Evolutionary conservation across 202 grass and related monocot species (phyloP).

Genomic region (Cymbopogon flexuosus): DNA sequence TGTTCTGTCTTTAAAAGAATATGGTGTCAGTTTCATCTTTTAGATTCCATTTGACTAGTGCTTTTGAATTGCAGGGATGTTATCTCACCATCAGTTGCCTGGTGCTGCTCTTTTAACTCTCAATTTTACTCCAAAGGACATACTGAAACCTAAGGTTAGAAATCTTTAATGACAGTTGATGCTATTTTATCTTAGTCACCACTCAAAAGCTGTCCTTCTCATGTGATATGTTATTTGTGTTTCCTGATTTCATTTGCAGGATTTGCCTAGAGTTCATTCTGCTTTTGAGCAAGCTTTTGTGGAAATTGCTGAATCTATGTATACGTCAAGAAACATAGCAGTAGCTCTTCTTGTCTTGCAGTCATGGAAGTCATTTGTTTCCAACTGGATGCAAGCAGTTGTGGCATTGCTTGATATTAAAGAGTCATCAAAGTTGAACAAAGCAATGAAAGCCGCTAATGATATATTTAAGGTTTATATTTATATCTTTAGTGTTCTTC

Average conservation of each 20-base stretch:
- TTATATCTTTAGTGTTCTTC: neutral
- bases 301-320: slow-evolving; percentile 78
- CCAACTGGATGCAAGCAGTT: slow-evolving; percentile 61
- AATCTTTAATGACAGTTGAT: neutral
- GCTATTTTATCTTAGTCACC: neutral
- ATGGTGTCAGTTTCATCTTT: slow-evolving; percentile 6
- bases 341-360: slow-evolving; percentile 79
- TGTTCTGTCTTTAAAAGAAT: slow-evolving; percentile 23
- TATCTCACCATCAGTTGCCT: slow-evolving; percentile 45
- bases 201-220: neutral
- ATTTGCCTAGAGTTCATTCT: slow-evolving; percentile 63
- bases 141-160: slow-evolving; percentile 61
- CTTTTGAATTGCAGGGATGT: slow-evolving; percentile 48
- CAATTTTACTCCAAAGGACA: slow-evolving; percentile 61
- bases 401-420: slow-evolving; percentile 50
- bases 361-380: slow-evolving; percentile 90
- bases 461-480: slow-evolving; percentile 77
- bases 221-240: neutral
- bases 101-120: slow-evolving; percentile 74
- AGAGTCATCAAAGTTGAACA: slow-evolving; percentile 57
- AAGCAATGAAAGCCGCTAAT: slow-evolving; percentile 54
- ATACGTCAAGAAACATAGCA: slow-evolving; percentile 74
- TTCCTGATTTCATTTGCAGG: slow-evolving; percentile 46
- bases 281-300: slow-evolving; percentile 71
- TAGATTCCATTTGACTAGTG: neutral